Evolutionary conservation across 2,329 filamentous ascomycete genomes (phyloP), one percentile per base, ranked within the genome.

Genomic region (Cordyceps militaris): DNA sequence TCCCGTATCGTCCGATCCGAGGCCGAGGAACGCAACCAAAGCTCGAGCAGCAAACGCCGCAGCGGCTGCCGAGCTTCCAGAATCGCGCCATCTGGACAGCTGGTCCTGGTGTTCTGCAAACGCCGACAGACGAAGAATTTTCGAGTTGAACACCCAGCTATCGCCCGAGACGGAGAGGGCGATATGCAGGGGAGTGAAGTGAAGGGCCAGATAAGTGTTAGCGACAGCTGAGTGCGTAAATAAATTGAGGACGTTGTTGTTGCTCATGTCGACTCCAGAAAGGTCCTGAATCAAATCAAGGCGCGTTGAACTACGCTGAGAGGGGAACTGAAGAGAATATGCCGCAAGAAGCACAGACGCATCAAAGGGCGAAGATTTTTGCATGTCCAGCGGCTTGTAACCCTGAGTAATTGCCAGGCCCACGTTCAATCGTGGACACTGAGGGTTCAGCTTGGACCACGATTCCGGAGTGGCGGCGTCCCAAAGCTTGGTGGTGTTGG

Each of bases 141-240:
- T 84, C 56, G 76, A 74, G 52, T 76, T 76, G 63, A 84, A 83
- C 21, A 81, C 71, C 80, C 80, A 84, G 54, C 76, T 81, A 60
- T 84, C 77, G 49, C 82, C 81, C 28, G 79, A 79, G 8, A 84
- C 79, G 11, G 80, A 80, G 19, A 85, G 73, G 1, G 85, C 74
- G 61, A 78, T 76, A 60, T 79, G 76, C 4, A 85, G 74, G n/a
- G 82, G 82, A 0, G 81, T 83, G 64, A 81, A 73, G 61, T 83
- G 74, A 1, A 85, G 70, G 1, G 82, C 80, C 19, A 84, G 69
- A 65, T 83, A 84, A 0, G 79, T 78, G 65, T 79, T 78, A 49
- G 76, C 78, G 19, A 76, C 67, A 14, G 75, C 70, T 13, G 73
- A 77, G 51, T 62, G 64, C 1, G 74, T 66, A 64, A 83, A 84